Base-by-base conservation (phyloP, 73 alveolate species). In the Symbiodinium pilosum region DNA sequence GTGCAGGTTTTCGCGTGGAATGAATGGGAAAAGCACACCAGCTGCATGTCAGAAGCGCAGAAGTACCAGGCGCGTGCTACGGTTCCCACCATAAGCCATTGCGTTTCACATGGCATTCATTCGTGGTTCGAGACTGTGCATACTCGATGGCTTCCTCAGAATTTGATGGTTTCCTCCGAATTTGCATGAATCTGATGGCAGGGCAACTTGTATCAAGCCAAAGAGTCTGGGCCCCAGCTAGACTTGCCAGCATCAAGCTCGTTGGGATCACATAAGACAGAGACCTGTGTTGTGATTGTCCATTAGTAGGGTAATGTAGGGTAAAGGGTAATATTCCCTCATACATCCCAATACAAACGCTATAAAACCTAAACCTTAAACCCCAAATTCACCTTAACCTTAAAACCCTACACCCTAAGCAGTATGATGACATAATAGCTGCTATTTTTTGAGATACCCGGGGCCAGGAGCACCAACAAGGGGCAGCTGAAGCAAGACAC, bases 391-490 rank as follows among this genome's bases (percentile, higher is more conserved):
- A 18, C 52, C 18, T 5, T 28, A 18, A 8, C 68, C n/a, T n/a
- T n/a, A n/a, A n/a, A n/a, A n/a, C n/a, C n/a, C n/a, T n/a, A n/a
- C n/a, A n/a, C n/a, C n/a, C n/a, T n/a, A n/a, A n/a, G n/a, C n/a
- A n/a, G n/a, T n/a, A n/a, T n/a, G n/a, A n/a, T n/a, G n/a, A n/a
- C n/a, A n/a, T n/a, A n/a, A n/a, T n/a, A n/a, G n/a, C n/a, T n/a
- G n/a, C n/a, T n/a, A n/a, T n/a, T n/a, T n/a, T n/a, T n/a, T n/a
- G n/a, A n/a, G n/a, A n/a, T n/a, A n/a, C n/a, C n/a, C n/a, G n/a
- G n/a, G n/a, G n/a, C n/a, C 81, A 91, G 97, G 97, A 91, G 97
- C 88, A n/a, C 83, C 87, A 91, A 91, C 88, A 91, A 91, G 18
- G 97, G 97, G 88, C 97, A 91, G 81, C 12, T 91, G 81, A 91